phyloP scores from a whole-genome alignment of 192 early-diverging fungal species.

The Diversispora eburnea region DNA sequence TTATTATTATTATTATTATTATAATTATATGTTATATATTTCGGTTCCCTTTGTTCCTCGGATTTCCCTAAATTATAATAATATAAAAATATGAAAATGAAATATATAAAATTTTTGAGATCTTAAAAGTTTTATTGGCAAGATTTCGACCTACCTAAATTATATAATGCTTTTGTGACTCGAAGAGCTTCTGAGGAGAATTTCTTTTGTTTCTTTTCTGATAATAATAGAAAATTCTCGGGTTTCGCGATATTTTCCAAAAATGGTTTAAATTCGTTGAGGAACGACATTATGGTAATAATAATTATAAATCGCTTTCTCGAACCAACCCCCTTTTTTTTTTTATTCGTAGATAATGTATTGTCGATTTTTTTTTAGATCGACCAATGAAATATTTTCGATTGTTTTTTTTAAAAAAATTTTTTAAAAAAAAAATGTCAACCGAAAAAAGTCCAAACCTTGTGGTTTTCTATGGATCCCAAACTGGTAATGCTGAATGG shows the following conservation, averaged over 20 bases:
- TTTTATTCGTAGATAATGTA: no score
- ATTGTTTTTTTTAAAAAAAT: background rate
- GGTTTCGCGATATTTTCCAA: slow-evolving; percentile 43
- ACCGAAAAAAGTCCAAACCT: slow-evolving; percentile 8
- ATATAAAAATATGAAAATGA: background rate
- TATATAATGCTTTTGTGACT: slow-evolving; percentile 50
- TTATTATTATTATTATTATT: no score
- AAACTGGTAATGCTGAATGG: slow-evolving; percentile 94
- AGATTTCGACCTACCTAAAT: slow-evolving; percentile 40
- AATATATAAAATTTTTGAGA: background rate
- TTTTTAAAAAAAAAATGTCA: background rate
- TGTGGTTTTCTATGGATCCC: slow-evolving; percentile 76
- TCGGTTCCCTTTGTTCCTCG: slow-evolving; percentile 45
- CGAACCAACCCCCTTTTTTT: no score
- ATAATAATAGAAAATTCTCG: slow-evolving; percentile 46
- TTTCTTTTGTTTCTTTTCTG: slow-evolving; percentile 35
- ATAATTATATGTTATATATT: slow-evolving; percentile 35
- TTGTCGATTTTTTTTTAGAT: no score
- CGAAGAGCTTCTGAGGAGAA: slow-evolving; percentile 40
- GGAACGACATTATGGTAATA: no score
- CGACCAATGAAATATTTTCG: background rate
- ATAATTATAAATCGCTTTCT: no score
- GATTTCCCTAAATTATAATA: slow-evolving; percentile 32
- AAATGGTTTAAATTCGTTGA: no score
- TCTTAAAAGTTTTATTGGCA: no score